Conservation (phyloP, 129 eudicot species). For the Pittosporum tobira region DNA sequence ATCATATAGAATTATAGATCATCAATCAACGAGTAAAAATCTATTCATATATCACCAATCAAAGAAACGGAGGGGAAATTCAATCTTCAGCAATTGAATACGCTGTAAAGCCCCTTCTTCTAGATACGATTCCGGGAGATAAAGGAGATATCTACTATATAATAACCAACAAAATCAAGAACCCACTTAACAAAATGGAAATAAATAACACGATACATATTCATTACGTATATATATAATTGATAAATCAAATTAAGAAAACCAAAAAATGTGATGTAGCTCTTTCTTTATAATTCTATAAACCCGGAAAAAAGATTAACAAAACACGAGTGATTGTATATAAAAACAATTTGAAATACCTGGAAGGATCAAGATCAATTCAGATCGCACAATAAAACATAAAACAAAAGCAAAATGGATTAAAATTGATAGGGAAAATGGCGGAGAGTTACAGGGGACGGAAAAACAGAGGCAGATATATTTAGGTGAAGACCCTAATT, state of each 20-base stretch:
- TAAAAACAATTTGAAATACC: not conserved
- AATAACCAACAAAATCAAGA: too few species aligned
- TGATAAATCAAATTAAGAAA: not conserved
- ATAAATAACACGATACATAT: too few species aligned
- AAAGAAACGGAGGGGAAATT: too few species aligned
- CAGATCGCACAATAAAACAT: too few species aligned
- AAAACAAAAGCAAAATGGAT: not conserved
- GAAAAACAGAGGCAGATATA: not conserved
- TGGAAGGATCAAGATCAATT: not conserved
- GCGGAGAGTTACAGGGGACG: not conserved
- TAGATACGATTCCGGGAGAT: not conserved
- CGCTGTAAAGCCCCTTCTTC: not conserved
- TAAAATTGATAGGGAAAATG: not conserved
- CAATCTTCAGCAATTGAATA: not conserved
- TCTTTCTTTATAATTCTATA: not conserved
- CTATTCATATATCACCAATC: not conserved
- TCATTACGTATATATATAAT: not conserved
- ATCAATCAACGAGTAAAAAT: not conserved
- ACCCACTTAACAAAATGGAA: too few species aligned
- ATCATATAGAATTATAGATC: not conserved
- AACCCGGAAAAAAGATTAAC: not conserved
- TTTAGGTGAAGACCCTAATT: constrained; percentile 8
- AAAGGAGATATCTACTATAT: too few species aligned
- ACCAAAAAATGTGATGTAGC: not conserved
- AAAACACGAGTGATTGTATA: not conserved